Conservation (phyloP, 1,284 basidiomycete species). For the Rhodotorula glutinis region DNA sequence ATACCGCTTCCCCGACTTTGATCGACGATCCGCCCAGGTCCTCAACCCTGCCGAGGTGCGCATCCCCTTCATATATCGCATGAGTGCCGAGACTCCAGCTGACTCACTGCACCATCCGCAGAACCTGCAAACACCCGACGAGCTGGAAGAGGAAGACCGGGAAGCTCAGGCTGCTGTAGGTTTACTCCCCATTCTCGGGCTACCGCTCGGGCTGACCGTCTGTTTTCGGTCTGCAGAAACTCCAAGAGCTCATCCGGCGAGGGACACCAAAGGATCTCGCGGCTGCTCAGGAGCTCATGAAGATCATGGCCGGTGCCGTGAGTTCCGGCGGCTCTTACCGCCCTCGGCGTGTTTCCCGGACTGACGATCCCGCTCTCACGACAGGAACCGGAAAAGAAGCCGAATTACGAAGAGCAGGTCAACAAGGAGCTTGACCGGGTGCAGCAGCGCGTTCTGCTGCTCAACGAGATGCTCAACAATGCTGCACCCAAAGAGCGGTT, state of each 20-base stretch:
- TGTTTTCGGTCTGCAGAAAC: constrained; percentile 59
- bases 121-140: constrained; percentile 90
- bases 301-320: constrained; percentile 81
- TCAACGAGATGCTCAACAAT: constrained; percentile 97
- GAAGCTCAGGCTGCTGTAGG: constrained; percentile 80
- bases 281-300: constrained; percentile 97
- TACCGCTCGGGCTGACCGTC: neutral
- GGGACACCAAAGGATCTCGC: constrained; percentile 93
- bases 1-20: constrained; percentile 77
- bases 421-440: constrained; percentile 88
- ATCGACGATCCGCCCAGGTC: constrained; percentile 53
- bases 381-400: constrained; percentile 82
- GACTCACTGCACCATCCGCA: constrained; percentile 46
- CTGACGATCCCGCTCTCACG: neutral
- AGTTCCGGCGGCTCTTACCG: constrained; percentile 33
- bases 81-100: too few relatives aligned
- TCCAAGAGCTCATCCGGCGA: constrained; percentile 94
- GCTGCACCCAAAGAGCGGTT: constrained; percentile 59
- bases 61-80: constrained; percentile 46
- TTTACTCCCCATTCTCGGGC: neutral
- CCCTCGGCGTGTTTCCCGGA: too few relatives aligned
- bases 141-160: constrained; percentile 93
- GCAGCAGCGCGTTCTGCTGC: constrained; percentile 85
- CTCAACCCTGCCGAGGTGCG: constrained; percentile 54
- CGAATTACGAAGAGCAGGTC: constrained; percentile 87